phyloP scores from a whole-genome alignment of 78 protist genomes.

The Monocercomonoides exilis region DNA sequence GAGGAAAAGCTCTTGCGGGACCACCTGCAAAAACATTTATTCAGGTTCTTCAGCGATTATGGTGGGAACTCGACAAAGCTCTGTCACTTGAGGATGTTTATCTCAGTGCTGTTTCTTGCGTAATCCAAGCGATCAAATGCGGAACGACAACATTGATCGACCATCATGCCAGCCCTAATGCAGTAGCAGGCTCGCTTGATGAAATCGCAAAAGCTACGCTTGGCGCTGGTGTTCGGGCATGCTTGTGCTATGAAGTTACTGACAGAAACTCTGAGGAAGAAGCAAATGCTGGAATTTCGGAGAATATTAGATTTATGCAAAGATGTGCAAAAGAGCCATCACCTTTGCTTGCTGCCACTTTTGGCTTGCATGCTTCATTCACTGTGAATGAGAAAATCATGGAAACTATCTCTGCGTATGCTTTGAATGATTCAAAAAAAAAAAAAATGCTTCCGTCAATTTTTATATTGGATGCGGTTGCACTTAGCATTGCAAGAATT shows the following conservation, averaged over 20 bases:
- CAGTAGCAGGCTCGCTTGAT: conserved; percentile 26
- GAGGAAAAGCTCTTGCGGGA: conserved; percentile 31
- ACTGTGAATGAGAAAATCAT: conserved; percentile 27
- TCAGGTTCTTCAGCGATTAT: conserved; percentile 32
- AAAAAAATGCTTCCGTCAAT: no score
- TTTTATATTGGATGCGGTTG: no score
- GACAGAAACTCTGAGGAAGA: conserved; percentile 28
- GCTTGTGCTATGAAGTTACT: conserved; percentile 31
- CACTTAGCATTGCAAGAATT: no score
- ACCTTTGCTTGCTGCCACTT: background rate
- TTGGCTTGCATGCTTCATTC: conserved; percentile 37
- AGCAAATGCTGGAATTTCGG: conserved; percentile 13
- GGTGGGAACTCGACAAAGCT: conserved; percentile 50
- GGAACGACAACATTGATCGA: conserved; percentile 42
- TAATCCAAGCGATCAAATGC: conserved; percentile 17
- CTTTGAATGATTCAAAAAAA: no score
- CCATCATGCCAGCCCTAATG: conserved; percentile 32
- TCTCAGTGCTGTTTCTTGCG: background rate
- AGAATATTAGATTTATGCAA: conserved; percentile 21
- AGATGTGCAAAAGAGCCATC: background rate
- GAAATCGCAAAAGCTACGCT: conserved; percentile 23
- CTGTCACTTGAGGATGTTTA: background rate
- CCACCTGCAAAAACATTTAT: conserved; percentile 19
- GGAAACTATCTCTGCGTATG: background rate
- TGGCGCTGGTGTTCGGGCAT: conserved; percentile 23